Evolutionary conservation across 257 asterid genomes (phyloP).

Genomic region (Solanum ahanhuiri): DNA sequence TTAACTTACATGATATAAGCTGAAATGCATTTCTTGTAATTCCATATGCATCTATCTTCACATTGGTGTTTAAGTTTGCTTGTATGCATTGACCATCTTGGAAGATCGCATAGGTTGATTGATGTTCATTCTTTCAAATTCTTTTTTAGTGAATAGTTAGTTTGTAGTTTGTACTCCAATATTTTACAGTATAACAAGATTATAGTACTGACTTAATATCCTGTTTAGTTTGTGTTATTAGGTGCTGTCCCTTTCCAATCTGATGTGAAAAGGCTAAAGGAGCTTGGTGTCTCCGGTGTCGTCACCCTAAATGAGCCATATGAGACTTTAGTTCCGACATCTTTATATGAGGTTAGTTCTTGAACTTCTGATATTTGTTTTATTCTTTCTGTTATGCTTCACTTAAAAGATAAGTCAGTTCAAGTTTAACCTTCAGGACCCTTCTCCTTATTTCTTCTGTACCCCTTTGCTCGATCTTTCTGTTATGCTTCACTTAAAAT

Average conservation of each 20-base stretch:
- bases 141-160: background rate
- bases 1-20: background rate
- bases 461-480: background rate
- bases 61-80: background rate
- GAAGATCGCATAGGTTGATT: background rate
- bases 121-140: background rate
- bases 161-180: background rate
- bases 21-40: background rate
- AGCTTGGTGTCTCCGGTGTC: conserved; percentile 44
- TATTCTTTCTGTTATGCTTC: background rate
- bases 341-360: conserved; percentile 34
- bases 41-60: background rate
- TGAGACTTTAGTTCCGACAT: conserved; percentile 46
- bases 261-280: conserved; percentile 35
- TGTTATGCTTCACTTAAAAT: background rate
- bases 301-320: conserved; percentile 51
- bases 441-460: background rate
- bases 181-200: background rate
- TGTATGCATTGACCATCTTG: background rate
- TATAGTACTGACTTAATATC: background rate
- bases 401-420: background rate
- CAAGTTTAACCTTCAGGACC: background rate
- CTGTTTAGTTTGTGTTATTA: conserved; percentile 38
- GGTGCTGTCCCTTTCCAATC: conserved; percentile 63
- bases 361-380: background rate